Evolutionary conservation across 2,329 filamentous ascomycete species (phyloP), one percentile per base, ranked within the genome.

Genomic region (Hymenoscyphus repandus): DNA sequence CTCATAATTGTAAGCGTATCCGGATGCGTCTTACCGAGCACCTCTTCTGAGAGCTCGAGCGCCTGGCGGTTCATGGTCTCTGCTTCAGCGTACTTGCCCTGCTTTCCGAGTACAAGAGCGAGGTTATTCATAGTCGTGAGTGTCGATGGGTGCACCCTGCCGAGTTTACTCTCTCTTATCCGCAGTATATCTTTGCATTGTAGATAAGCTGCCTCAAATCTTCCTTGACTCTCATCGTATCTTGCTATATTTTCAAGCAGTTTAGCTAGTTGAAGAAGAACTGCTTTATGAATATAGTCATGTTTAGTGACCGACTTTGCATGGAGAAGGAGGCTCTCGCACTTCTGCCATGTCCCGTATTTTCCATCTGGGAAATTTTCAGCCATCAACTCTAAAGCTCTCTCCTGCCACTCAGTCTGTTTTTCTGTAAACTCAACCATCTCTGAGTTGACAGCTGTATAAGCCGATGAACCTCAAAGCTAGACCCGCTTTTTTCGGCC

Each of bases 381-480:
- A 37, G 33, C 33, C 34, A 64, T 37, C 12, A 48, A 42, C 15
- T 11, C 38, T 13, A 62, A 20, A 18, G 55, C 51, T 33, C 38
- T 39, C n/a, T 51, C 52, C 27, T 36, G 20, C 40, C 41, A 53
- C 13, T 20, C 30, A 18, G 50, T 39, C 5, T 47, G 1, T 27
- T 52, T 22, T 37, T 40, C 10, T 58, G 32, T 18, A 20, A 9
- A 47, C 44, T 44, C 12, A 62, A 49, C 58, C 56, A 62, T 38
- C 53, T 53, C 36, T 51, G 46, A 18, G 53, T 62, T 36, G 50
- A 31, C 2, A 59, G 38, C 36, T 59, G 55, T 2, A 58, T 51
- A 11, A 59, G 45, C 22, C 45, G 40, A 49, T 59, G 57, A 34
- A 58, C 56, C 20, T 45, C 44, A 47, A 54, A 56, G 0, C 45